Base-by-base conservation (phyloP, 2,329 filamentous ascomycete genomes). In the Blastomyces parvus region DNA sequence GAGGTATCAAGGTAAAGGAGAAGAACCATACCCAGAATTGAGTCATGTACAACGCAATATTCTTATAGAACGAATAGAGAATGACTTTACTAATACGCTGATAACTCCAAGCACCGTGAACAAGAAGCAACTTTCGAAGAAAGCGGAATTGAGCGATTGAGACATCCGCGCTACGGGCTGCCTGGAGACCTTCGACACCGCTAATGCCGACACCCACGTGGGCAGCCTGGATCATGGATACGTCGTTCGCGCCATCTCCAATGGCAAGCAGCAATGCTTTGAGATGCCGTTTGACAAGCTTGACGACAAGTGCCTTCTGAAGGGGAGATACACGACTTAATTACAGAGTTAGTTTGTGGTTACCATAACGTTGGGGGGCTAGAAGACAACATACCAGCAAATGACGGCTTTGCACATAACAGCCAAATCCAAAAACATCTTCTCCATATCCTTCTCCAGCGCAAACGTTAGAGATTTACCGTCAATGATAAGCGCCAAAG, bases 211-310 rank as follows among this genome's bases (percentile, higher is more conserved):
- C 90, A 67, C 94, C 94, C 67, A 99, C 96, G 74, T 99, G 94
- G 14, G 94, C 94, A 13, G 94, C 94, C 79, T 99, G 94, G 62
- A 99, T 99, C 94, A 99, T 99, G 22, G 93, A 97, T n/a, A 99
- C 94, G 72, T 99, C 94, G 77, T 99, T 99, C 57, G 94, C 94
- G 67, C 94, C 94, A 71, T 99, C 94, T 69, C 94, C 94, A 74
- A 99, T 97, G 60, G 94, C 94, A 60, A 99, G 85, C 61, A 97
- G 86, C 69, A 99, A 91, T 14, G 91, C 86, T 73, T 97, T 90
- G 68, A 94, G 85, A 74, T 96, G 90, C 69, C 91, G 90, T 78
- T 97, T 99, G 72, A 99, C 94, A 68, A 97, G 85, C 80, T 99
- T 99, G 69, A 99, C 94, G 27, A 99, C 94, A 66, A 99, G 81